Conservation (phyloP, 2,329 filamentous ascomycete species). For the Juglanconis oblonga region DNA sequence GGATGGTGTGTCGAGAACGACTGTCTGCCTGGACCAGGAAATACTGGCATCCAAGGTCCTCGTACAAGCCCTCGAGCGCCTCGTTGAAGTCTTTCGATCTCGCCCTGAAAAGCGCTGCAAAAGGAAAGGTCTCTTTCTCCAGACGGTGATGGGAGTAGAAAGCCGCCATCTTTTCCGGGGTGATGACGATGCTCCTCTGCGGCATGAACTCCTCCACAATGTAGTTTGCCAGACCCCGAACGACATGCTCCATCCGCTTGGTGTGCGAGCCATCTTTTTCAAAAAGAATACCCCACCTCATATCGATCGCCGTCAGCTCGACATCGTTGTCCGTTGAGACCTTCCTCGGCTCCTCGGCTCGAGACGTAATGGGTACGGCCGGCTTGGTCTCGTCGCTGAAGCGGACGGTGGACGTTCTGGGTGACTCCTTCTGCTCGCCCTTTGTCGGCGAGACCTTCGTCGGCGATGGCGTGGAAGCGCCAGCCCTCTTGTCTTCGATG, state of each 20-base stretch:
- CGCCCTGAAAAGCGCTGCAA: conserved; percentile 58
- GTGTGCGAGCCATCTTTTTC: conserved; percentile 66
- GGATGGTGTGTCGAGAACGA: conserved; percentile 54
- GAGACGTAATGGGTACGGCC: not conserved
- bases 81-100: conserved; percentile 37
- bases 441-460: not conserved
- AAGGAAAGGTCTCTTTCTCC: conserved; percentile 64
- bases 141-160: conserved; percentile 70
- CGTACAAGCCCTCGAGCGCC: conserved; percentile 57
- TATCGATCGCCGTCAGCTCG: conserved; percentile 61
- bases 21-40: conserved; percentile 59
- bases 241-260: conserved; percentile 63
- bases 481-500: conserved; percentile 1
- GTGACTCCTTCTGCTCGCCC: conserved; percentile 1
- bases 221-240: conserved; percentile 71
- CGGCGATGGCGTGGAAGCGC: not conserved
- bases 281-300: conserved; percentile 76
- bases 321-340: conserved; percentile 16
- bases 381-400: conserved; percentile 18
- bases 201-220: conserved; percentile 70
- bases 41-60: conserved; percentile 54
- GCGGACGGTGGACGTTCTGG: conserved; percentile 10
- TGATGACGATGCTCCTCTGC: conserved; percentile 66
- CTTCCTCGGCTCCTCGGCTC: conserved; percentile 1
- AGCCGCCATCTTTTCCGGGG: conserved; percentile 69